Conservation (phyloP, 352 stramenopile genomes). For the Plasmopara muralis region DNA sequence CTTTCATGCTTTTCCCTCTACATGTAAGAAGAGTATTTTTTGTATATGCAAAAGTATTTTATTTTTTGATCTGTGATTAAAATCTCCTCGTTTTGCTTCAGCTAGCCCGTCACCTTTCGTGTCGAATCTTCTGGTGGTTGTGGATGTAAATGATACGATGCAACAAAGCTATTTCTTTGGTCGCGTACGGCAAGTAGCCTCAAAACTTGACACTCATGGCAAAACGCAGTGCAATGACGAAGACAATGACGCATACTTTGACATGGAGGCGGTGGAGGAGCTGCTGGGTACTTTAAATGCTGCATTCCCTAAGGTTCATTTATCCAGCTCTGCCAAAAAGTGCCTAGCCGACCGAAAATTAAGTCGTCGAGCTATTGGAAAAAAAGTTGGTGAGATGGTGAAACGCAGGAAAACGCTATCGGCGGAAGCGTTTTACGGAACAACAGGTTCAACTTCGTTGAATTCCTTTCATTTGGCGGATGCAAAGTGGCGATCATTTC, state of each 20-base stretch:
- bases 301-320: slow-evolving; percentile 36
- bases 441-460: neutral
- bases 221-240: neutral
- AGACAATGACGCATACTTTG: slow-evolving; percentile 13
- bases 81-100: neutral
- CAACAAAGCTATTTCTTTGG: slow-evolving; percentile 61
- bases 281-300: slow-evolving; percentile 38
- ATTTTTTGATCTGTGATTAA: too few relatives aligned
- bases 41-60: neutral
- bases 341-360: slow-evolving; percentile 24
- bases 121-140: slow-evolving; percentile 36
- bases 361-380: slow-evolving; percentile 2
- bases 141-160: slow-evolving; percentile 29
- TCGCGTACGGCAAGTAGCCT: slow-evolving; percentile 8
- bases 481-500: slow-evolving; percentile 42
- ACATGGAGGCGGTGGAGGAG: slow-evolving; percentile 26
- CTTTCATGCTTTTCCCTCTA: slow-evolving; percentile 42
- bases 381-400: slow-evolving; percentile 10
- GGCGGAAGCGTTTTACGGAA: slow-evolving; percentile 32
- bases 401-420: slow-evolving; percentile 30
- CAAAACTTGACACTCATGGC: neutral
- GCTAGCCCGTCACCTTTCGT: slow-evolving; percentile 51
- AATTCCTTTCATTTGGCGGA: neutral
- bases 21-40: slow-evolving; percentile 23
- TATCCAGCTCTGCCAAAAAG: slow-evolving; percentile 34